Conservation (phyloP, 495 filamentous ascomycete genomes). For the Lepidopterella palustris region DNA sequence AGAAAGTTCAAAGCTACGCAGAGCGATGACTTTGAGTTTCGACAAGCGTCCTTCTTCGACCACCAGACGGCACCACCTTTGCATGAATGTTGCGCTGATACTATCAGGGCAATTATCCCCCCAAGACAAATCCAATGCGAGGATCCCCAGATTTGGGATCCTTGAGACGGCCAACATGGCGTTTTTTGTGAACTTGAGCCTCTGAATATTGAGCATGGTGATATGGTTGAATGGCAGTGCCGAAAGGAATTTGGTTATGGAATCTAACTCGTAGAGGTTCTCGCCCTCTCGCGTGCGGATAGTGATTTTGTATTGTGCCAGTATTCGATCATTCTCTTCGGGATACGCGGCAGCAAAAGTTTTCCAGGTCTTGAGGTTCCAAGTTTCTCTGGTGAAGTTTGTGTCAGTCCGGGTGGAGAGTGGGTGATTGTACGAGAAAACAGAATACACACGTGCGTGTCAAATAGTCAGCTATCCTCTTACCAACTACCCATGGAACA, state of each 20-base stretch:
- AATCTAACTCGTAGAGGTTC: neutral
- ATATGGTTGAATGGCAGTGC: conserved; percentile 4
- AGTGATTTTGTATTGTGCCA: neutral
- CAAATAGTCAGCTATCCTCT: conserved; percentile 6
- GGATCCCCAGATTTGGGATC: conserved; percentile 16
- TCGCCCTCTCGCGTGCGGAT: neutral
- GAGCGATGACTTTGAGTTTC: conserved; percentile 10
- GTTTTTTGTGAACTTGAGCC: neutral
- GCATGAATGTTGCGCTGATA: neutral
- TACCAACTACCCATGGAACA: conserved; percentile 1
- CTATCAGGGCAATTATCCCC: neutral
- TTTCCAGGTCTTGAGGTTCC: conserved; percentile 6
- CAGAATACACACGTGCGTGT: conserved; percentile 8
- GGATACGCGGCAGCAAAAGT: conserved; percentile 7
- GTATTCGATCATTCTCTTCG: neutral
- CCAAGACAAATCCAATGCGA: no score
- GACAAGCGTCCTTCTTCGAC: neutral
- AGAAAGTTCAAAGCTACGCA: conserved; percentile 2
- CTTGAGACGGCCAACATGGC: neutral
- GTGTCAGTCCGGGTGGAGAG: no score
- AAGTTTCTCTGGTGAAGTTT: conserved; percentile 18
- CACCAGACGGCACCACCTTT: conserved; percentile 2
- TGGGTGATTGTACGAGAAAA: no score
- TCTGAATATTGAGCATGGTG: conserved; percentile 6
- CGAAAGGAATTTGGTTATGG: neutral